A percentile compares a stretch with the other conserved stretches of the same genome.
Evolutionary conservation across 805 yeast genomes (phyloP).

Genomic region (Candida berthetii): DNA sequence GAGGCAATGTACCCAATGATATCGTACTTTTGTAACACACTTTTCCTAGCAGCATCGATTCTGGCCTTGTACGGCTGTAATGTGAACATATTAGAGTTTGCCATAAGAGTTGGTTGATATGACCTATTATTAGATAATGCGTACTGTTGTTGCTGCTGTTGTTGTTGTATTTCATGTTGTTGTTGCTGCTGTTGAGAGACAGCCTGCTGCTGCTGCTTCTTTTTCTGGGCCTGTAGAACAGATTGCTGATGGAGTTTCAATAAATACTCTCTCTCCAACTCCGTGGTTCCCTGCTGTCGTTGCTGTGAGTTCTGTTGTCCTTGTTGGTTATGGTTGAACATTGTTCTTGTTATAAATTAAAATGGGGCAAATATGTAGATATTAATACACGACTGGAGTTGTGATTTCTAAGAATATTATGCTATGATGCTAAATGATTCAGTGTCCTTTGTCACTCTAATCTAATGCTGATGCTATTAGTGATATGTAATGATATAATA

Average conservation of each 20-base stretch:
- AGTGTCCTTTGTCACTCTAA: too few relatives aligned
- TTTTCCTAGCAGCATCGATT: conserved; percentile 57
- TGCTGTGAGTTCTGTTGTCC: too few relatives aligned
- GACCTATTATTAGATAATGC: neutral
- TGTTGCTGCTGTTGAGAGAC: neutral
- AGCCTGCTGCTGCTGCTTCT: neutral
- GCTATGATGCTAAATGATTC: too few relatives aligned
- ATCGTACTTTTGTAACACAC: conserved; percentile 80
- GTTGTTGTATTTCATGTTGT: neutral
- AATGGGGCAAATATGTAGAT: too few relatives aligned
- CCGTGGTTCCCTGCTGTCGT: too few relatives aligned
- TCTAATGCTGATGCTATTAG: too few relatives aligned
- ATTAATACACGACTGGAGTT: too few relatives aligned
- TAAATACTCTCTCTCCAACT: conserved; percentile 10
- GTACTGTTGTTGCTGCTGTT: conserved; percentile 1
- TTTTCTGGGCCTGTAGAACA: neutral
- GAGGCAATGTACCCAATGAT: conserved; percentile 96
- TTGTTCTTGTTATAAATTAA: too few relatives aligned
- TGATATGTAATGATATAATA: too few relatives aligned
- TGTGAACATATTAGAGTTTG: conserved; percentile 46
- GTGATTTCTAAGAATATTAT: too few relatives aligned
- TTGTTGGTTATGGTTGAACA: too few relatives aligned
- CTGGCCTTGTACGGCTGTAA: conserved; percentile 55
- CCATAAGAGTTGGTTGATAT: conserved; percentile 34
- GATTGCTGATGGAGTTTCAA: conserved; percentile 11